Conservation (phyloP, 164 flowering plant genomes). For the Vitis amurensis region DNA sequence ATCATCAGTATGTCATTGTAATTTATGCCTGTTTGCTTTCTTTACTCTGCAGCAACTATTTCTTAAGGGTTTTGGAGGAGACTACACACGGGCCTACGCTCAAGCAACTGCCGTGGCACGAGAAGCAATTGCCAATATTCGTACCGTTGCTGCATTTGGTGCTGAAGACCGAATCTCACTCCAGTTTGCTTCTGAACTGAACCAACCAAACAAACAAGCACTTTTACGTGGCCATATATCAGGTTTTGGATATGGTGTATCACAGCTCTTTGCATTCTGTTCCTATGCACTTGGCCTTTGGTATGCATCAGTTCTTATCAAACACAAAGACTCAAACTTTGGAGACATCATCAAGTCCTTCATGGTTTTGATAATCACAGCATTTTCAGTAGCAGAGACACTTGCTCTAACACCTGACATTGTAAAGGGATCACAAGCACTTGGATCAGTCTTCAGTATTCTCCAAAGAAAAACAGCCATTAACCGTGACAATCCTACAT, state of each 20-base stretch:
- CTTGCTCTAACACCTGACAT: constrained; percentile 71
- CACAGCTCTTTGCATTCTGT: constrained; percentile 57
- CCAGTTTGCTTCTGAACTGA: constrained; percentile 47
- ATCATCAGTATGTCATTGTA: neutral
- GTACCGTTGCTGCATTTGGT: constrained; percentile 75
- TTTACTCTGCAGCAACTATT: constrained; percentile 60
- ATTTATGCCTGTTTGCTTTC: neutral
- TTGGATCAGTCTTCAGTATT: constrained; percentile 58
- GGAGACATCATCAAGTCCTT: constrained; percentile 67
- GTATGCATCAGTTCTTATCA: constrained; percentile 68
- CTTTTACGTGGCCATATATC: constrained; percentile 68
- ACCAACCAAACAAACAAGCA: constrained; percentile 48
- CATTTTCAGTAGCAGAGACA: constrained; percentile 70
- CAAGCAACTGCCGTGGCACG: constrained; percentile 65
- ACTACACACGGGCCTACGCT: constrained; percentile 49
- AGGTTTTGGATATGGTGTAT: constrained; percentile 66
- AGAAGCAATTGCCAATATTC: constrained; percentile 73
- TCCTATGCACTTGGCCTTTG: constrained; percentile 78
- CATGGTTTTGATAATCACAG: constrained; percentile 67
- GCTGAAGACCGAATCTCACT: constrained; percentile 50
- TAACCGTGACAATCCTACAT: constrained; percentile 38
- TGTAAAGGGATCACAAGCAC: constrained; percentile 65
- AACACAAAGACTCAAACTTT: constrained; percentile 44
- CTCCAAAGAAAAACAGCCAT: constrained; percentile 58
- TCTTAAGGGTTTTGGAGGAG: constrained; percentile 77